Base-by-base conservation (phyloP, 2,329 filamentous ascomycete species). In the Niveomyces coronatus region DNA sequence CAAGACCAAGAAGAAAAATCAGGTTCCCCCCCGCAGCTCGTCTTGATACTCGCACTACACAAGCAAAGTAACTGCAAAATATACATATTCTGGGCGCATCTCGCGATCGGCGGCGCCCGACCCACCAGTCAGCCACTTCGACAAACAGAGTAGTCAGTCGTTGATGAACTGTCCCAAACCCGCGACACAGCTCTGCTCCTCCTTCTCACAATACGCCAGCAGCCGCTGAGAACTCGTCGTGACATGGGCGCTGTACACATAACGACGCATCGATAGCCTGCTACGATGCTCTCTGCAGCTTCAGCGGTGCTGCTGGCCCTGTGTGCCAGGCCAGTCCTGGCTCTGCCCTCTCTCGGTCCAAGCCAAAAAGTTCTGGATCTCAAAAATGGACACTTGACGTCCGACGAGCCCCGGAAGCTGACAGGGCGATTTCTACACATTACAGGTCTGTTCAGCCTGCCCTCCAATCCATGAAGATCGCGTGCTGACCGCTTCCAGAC, bases 381-480 rank as follows among this genome's bases (percentile, higher is more conserved):
- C 17, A 31, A 33, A 9, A 11, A 36, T 39, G 17, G 9, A 39
- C 3, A 10, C 4, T 15, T 27, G 9, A 10, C 14, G 5, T 11
- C 33, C 13, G 29, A 29, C 15, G 31, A 23, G 31, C 33, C 29
- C 10, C 32, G 63, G 45, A 70, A 66, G 51, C 62, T 86, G 50
- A 72, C 74, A 46, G 86, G 86, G 47, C 76, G 75, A 55, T 94
- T 94, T 64, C 69, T 94, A 54, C 86, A 94, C 61, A 84, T 94
- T 49, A 91, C 86, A 62, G 87, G 85, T 89, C 65, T 45, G 70
- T 56, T 45, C 28, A 22, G 37, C 20, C 18, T 14, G 5, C 19
- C 18, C 35, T 41, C 17, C 17, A 22, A 23, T 3, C n/a, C 15
- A 4, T 16, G 9, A 31, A 23, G 14, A 18, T 9, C 17, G 10